Conservation (phyloP, 192 early-diverging fungal genomes). For the Backusella tuberculispora region DNA sequence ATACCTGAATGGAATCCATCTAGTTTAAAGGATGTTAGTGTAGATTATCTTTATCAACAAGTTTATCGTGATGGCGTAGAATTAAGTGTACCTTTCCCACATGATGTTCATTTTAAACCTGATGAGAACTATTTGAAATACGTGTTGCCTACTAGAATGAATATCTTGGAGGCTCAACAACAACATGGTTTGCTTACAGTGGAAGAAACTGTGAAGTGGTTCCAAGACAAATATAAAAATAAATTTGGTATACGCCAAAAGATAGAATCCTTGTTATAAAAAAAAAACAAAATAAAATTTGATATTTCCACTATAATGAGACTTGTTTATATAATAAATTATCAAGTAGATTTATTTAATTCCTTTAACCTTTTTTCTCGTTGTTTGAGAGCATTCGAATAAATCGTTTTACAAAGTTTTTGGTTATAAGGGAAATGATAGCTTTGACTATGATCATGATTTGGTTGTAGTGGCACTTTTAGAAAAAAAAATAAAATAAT, state of each 20-base stretch:
- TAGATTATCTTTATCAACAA: slow-evolving; percentile 30
- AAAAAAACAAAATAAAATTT: too few relatives aligned
- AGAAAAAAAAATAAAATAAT: neutral
- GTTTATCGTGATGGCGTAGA: slow-evolving; percentile 53
- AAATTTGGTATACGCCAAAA: slow-evolving; percentile 77
- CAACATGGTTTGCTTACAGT: slow-evolving; percentile 23
- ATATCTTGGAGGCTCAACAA: slow-evolving; percentile 51
- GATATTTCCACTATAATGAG: too few relatives aligned
- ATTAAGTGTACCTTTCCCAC: slow-evolving; percentile 41
- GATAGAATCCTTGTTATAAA: slow-evolving; percentile 61
- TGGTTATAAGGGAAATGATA: neutral
- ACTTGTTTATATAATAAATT: too few relatives aligned
- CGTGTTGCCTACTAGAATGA: slow-evolving; percentile 66
- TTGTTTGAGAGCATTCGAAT: neutral
- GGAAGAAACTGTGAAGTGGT: slow-evolving; percentile 61
- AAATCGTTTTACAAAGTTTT: neutral
- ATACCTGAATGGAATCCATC: slow-evolving; percentile 77
- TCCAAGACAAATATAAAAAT: slow-evolving; percentile 49
- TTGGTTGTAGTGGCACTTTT: neutral
- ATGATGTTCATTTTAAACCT: slow-evolving; percentile 40
- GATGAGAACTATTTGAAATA: slow-evolving; percentile 60
- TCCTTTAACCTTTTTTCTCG: neutral
- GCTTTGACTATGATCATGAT: neutral
- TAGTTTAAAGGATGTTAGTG: slow-evolving; percentile 51
- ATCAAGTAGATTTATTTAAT: neutral